Evolutionary conservation across 1,284 basidiomycete genomes (phyloP).

Genomic region (Coniferiporia sulphurascens): DNA sequence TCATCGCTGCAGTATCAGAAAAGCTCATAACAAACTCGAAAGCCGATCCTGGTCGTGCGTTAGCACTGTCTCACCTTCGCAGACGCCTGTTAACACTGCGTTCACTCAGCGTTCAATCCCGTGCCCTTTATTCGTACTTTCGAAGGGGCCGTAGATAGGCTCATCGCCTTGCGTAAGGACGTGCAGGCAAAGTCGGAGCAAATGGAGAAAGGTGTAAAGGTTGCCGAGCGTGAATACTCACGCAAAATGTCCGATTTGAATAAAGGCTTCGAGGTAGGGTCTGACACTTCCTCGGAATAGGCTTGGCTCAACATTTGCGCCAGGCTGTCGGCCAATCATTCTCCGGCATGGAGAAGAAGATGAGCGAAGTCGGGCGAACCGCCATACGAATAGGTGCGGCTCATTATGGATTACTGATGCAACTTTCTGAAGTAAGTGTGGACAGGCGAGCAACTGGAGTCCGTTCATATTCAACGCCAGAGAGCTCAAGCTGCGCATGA

Average conservation of each 20-base stretch:
- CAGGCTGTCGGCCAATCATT: conserved; percentile 83
- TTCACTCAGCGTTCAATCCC: conserved; percentile 79
- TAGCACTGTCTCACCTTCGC: background rate
- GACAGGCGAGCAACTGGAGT: conserved; percentile 91
- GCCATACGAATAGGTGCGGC: conserved; percentile 86
- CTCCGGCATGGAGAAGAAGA: conserved; percentile 78
- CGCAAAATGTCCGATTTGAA: conserved; percentile 91
- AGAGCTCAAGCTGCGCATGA: conserved; percentile 93
- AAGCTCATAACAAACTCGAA: conserved; percentile 83
- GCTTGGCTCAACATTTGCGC: background rate
- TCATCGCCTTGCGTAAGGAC: conserved; percentile 82
- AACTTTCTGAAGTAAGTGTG: background rate
- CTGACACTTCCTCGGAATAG: background rate
- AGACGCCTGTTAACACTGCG: background rate
- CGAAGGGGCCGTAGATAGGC: conserved; percentile 82
- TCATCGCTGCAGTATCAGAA: conserved; percentile 81
- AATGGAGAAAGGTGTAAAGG: conserved; percentile 87
- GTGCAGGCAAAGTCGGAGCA: conserved; percentile 86
- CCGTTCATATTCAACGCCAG: conserved; percentile 88
- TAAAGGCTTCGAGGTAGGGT: conserved; percentile 82
- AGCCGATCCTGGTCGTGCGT: conserved; percentile 77
- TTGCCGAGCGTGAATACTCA: conserved; percentile 91
- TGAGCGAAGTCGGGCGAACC: conserved; percentile 92
- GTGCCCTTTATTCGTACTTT: conserved; percentile 91
- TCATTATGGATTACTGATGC: background rate